Percentiles rank a stretch among this genome's conserved stretches.
Conservation (phyloP, 1,284 basidiomycete genomes). For the Erythrobasidium hasegawianum region DNA sequence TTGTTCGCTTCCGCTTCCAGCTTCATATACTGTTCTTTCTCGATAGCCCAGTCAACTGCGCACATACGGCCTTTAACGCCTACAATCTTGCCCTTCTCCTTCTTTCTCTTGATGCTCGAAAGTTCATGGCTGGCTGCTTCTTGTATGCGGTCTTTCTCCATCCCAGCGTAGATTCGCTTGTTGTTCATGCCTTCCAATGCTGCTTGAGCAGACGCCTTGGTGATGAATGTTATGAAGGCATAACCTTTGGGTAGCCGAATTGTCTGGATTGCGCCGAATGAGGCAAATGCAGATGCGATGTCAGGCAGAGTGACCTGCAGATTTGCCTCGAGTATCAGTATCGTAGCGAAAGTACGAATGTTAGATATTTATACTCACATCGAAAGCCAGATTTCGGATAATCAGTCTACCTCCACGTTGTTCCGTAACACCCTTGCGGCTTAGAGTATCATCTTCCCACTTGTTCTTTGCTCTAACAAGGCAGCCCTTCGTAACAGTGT, state of each 20-base stretch:
- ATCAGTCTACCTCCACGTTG: constrained; percentile 73
- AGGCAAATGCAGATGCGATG: constrained; percentile 79
- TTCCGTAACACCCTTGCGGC: constrained; percentile 51
- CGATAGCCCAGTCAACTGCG: constrained; percentile 94
- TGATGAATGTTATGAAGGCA: constrained; percentile 93
- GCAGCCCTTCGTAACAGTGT: constrained; percentile 86
- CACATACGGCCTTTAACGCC: constrained; percentile 63
- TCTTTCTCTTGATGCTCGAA: constrained; percentile 62
- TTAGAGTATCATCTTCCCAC: constrained; percentile 50
- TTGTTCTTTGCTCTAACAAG: constrained; percentile 85
- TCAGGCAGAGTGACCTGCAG: constrained; percentile 74
- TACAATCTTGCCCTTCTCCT: constrained; percentile 49
- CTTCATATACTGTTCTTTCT: constrained; percentile 87
- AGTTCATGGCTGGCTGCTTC: constrained; percentile 66
- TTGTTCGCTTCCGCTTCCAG: constrained; percentile 56
- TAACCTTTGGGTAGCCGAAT: constrained; percentile 89
- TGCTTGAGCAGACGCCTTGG: constrained; percentile 75
- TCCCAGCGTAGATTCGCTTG: constrained; percentile 62
- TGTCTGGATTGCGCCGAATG: constrained; percentile 80
- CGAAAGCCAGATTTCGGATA: constrained; percentile 80
- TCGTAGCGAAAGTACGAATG: constrained; percentile 9
- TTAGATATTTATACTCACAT: constrained; percentile 38
- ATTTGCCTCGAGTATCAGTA: too few relatives aligned
- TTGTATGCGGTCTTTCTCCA: constrained; percentile 55
- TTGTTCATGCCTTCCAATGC: constrained; percentile 84